phyloP scores from a whole-genome alignment of 1,284 basidiomycete genomes.

The Ustilago cynodontis region DNA sequence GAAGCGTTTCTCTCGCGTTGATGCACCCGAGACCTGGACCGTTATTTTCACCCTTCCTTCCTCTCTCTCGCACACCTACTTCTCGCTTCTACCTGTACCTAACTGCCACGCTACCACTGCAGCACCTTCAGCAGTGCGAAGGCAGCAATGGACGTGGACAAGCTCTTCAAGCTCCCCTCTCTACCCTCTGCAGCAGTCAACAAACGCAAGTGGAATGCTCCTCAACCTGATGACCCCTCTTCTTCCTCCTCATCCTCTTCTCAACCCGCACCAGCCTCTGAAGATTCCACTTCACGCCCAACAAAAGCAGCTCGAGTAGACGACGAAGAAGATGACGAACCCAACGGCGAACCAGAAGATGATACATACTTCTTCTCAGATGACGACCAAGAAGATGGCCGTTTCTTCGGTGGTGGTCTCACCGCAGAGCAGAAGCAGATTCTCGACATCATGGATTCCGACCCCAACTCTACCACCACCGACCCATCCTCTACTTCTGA shows the following conservation, averaged over 20 bases:
- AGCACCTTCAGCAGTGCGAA: not conserved
- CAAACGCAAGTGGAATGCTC: slow-evolving; percentile 64
- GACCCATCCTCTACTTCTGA: slow-evolving; percentile 7
- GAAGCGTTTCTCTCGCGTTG: slow-evolving; percentile 11
- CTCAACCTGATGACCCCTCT: slow-evolving; percentile 34
- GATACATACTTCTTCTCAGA: slow-evolving; percentile 56
- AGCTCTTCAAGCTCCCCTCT: slow-evolving; percentile 67
- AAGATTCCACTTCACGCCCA: not conserved
- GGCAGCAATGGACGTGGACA: slow-evolving; percentile 63
- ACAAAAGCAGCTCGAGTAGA: slow-evolving; percentile 42
- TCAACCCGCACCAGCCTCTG: slow-evolving; percentile 8
- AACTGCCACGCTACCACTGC: not conserved
- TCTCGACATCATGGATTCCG: slow-evolving; percentile 64
- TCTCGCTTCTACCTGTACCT: not conserved
- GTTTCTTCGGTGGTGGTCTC: slow-evolving; percentile 67
- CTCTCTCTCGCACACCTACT: not conserved
- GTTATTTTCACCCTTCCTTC: not conserved
- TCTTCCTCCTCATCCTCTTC: slow-evolving; percentile 1
- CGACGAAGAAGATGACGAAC: slow-evolving; percentile 35
- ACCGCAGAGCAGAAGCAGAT: slow-evolving; percentile 64
- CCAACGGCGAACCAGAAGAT: slow-evolving; percentile 15
- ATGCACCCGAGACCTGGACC: not conserved
- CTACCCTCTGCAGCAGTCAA: slow-evolving; percentile 63
- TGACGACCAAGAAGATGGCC: slow-evolving; percentile 65
- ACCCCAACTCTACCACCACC: not conserved